Percentiles rank a stretch among this genome's conserved stretches.
These are phyloP conservation scores for Ochromonas danica DNA, from an alignment of 108 stramenopile species.

Conservation along the genomic window DNA sequence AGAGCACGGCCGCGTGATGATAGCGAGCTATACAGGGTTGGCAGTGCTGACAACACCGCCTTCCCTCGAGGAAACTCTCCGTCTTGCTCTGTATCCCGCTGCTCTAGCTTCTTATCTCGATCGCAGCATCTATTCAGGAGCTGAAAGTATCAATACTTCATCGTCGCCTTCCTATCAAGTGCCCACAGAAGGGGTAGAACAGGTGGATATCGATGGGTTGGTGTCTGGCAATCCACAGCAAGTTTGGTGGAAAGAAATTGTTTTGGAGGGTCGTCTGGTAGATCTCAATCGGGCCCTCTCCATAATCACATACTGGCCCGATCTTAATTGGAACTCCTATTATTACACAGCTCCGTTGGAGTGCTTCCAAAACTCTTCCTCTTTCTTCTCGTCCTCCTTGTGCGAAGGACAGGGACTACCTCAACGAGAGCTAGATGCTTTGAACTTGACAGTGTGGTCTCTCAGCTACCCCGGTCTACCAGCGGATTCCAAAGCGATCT, in stretches of 20 bases:
- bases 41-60: not conserved
- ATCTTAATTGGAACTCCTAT: slow-evolving; percentile 26
- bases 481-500: not conserved
- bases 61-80: not conserved
- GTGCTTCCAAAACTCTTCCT: too few species aligned
- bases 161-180: not conserved
- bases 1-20: slow-evolving; percentile 1
- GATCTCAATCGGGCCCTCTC: slow-evolving; percentile 1
- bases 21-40: not conserved
- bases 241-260: slow-evolving; percentile 7
- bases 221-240: not conserved
- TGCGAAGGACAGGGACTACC: too few species aligned
- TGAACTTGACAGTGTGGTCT: not conserved
- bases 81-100: not conserved
- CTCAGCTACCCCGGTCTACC: not conserved
- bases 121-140: not conserved
- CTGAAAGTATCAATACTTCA: too few species aligned
- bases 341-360: not conserved
- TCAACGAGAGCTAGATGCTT: too few species aligned
- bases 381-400: too few species aligned
- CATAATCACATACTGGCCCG: not conserved
- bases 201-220: not conserved
- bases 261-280: not conserved
- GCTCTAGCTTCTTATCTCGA: not conserved
- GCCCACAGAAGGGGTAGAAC: not conserved